Percentiles rank a stretch among this genome's conserved stretches.
These are phyloP conservation scores for Craterostigma plantagineum DNA, from an alignment of 257 asterid genomes.

Conservation along the genomic window DNA sequence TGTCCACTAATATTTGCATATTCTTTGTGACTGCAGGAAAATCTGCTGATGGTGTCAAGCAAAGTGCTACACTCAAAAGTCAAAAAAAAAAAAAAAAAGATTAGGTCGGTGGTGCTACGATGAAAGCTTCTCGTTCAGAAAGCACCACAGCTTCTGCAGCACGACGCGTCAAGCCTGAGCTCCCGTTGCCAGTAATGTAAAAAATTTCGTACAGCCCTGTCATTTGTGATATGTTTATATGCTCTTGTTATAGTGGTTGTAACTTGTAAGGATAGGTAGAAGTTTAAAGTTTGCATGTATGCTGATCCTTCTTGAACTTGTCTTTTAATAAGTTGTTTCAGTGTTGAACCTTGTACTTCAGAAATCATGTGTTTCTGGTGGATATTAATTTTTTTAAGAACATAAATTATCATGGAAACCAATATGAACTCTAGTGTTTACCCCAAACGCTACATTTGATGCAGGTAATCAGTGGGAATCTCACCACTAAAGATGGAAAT, in stretches of 20 bases:
- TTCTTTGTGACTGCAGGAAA: constrained; percentile 35
- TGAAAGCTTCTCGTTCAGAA: constrained; percentile 74
- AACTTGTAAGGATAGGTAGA: background rate
- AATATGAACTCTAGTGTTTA: background rate
- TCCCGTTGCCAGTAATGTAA: constrained; percentile 73
- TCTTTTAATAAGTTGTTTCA: background rate
- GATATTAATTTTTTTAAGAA: background rate
- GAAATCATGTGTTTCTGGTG: background rate
- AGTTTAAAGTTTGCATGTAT: background rate
- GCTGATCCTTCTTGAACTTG: too few species aligned
- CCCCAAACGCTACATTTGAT: too few species aligned
- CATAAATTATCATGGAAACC: background rate
- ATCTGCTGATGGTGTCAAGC: constrained; percentile 62
- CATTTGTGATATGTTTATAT: background rate
- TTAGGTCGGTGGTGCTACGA: constrained; percentile 47
- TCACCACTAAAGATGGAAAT: constrained; percentile 60
- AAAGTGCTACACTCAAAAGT: constrained; percentile 48
- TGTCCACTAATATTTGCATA: constrained; percentile 8
- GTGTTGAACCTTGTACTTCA: too few species aligned
- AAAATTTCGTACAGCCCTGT: constrained; percentile 3
- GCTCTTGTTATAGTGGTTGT: background rate
- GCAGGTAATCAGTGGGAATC: constrained; percentile 53
- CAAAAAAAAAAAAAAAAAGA: constrained; percentile 85
- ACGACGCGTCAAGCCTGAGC: constrained; percentile 86
- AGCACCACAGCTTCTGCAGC: constrained; percentile 38